Percentiles rank a stretch among this genome's conserved stretches.
These are phyloP conservation scores for Candolleomyces efflorescens DNA, from an alignment of 768 basidiomycete species.

Conservation along the genomic window DNA sequence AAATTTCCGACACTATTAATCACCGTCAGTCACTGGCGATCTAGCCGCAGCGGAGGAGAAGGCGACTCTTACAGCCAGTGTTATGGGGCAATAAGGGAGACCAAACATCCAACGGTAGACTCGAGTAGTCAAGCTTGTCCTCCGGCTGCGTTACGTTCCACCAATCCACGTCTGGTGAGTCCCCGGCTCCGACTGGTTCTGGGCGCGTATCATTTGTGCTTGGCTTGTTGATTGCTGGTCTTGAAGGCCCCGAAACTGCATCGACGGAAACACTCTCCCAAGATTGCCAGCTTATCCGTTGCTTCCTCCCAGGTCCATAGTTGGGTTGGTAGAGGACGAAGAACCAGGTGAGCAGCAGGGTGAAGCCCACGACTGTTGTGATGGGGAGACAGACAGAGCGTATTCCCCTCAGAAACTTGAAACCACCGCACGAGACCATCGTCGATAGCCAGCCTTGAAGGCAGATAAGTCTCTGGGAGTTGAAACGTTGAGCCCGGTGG, in stretches of 20 bases:
- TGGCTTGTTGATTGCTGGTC: conserved; percentile 12
- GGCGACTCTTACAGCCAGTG: conserved; percentile 58
- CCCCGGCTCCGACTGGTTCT: conserved; percentile 13
- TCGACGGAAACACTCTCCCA: conserved; percentile 63
- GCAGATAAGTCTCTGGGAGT: conserved; percentile 13
- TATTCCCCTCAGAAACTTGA: conserved; percentile 45
- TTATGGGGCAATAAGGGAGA: conserved; percentile 69
- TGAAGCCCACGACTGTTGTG: conserved; percentile 60
- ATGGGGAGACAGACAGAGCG: conserved; percentile 56
- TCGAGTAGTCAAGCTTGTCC: conserved; percentile 50
- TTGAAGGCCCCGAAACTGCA: conserved; percentile 7
- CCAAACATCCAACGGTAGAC: conserved; percentile 79
- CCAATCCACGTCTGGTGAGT: conserved; percentile 46
- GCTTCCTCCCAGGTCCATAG: conserved; percentile 62
- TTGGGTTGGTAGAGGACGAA: conserved; percentile 82
- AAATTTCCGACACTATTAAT: conserved; percentile 73
- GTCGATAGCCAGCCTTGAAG: conserved; percentile 14
- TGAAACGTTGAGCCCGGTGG: neutral
- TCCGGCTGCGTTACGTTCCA: conserved; percentile 54
- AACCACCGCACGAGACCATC: conserved; percentile 36
- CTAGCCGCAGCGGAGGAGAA: conserved; percentile 1
- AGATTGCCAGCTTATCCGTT: conserved; percentile 84
- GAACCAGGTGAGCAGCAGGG: conserved; percentile 66
- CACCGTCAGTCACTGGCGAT: conserved; percentile 1
- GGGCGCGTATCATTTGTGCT: conserved; percentile 1